Conservation (phyloP, 345 rosid genomes). For the Populus ilicifolia region DNA sequence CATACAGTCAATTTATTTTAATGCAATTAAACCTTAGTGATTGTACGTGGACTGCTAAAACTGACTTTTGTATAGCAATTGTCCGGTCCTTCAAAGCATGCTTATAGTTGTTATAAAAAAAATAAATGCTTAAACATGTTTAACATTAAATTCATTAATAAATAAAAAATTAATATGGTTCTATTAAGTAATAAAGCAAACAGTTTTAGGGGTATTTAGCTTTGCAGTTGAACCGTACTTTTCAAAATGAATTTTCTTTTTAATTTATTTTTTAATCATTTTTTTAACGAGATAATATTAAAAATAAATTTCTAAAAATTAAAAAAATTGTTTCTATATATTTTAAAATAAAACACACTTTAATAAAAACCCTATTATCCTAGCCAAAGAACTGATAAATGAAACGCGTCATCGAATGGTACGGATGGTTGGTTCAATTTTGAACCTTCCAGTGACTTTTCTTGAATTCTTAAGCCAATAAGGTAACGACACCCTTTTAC, state of each 20-base stretch:
- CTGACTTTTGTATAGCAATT: neutral
- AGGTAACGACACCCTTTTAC: neutral
- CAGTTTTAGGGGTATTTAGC: neutral
- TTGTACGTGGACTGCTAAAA: neutral
- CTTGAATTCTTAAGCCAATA: neutral
- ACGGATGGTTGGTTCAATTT: neutral
- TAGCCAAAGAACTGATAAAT: neutral
- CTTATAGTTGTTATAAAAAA: too few relatives aligned
- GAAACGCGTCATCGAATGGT: neutral
- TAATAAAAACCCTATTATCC: too few relatives aligned
- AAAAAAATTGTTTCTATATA: too few relatives aligned
- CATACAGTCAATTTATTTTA: neutral
- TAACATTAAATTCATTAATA: neutral
- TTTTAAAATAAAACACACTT: too few relatives aligned
- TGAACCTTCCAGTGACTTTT: slow-evolving; percentile 12
- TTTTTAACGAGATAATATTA: too few relatives aligned
- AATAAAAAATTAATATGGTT: neutral
- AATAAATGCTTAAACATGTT: too few relatives aligned
- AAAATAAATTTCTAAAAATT: too few relatives aligned
- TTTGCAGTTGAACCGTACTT: too few relatives aligned
- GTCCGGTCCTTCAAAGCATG: neutral
- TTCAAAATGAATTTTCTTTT: too few relatives aligned
- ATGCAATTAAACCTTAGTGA: neutral
- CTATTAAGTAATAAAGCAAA: neutral
- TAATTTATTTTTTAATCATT: too few relatives aligned